A percentile compares a stretch with the other conserved stretches of the same genome.
Evolutionary conservation across 225 moss, liverwort and hornwort species (phyloP).

Genomic region (Climacium dendroides): DNA sequence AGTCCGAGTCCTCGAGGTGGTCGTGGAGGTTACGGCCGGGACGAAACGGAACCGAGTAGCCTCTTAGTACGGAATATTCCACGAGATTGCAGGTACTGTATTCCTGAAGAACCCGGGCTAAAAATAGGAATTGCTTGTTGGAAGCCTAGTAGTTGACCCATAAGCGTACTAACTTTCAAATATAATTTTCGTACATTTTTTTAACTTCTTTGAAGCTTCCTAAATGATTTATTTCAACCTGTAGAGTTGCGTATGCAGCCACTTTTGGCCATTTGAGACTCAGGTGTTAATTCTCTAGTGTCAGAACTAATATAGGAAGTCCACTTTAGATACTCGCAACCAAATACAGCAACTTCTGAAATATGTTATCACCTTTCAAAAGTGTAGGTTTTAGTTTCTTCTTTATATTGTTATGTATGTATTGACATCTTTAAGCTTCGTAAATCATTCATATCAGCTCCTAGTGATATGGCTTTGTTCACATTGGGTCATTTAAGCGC

Average conservation of each 20-base stretch:
- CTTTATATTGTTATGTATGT: background rate
- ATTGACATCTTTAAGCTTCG: background rate
- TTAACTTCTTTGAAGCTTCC: background rate
- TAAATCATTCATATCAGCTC: background rate
- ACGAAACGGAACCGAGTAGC: slow-evolving; percentile 77
- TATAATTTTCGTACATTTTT: background rate
- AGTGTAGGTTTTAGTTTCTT: background rate
- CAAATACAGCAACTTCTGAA: background rate
- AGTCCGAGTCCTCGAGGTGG: slow-evolving; percentile 63
- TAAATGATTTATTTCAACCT: background rate
- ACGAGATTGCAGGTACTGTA: slow-evolving; percentile 67
- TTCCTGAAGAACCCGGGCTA: no score
- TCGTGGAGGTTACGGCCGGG: slow-evolving; percentile 59
- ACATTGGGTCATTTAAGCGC: background rate
- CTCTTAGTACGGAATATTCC: slow-evolving; percentile 91
- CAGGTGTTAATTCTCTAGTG: background rate
- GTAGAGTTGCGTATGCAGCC: background rate
- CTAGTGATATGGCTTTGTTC: background rate
- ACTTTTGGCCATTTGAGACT: background rate
- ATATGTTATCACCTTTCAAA: no score
- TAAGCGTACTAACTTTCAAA: background rate
- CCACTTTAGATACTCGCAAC: background rate
- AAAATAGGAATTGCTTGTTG: no score
- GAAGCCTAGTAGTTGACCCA: background rate
- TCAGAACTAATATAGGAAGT: background rate